Conservation (phyloP, 352 stramenopile species). For the Globisporangium cylindrosporum region DNA sequence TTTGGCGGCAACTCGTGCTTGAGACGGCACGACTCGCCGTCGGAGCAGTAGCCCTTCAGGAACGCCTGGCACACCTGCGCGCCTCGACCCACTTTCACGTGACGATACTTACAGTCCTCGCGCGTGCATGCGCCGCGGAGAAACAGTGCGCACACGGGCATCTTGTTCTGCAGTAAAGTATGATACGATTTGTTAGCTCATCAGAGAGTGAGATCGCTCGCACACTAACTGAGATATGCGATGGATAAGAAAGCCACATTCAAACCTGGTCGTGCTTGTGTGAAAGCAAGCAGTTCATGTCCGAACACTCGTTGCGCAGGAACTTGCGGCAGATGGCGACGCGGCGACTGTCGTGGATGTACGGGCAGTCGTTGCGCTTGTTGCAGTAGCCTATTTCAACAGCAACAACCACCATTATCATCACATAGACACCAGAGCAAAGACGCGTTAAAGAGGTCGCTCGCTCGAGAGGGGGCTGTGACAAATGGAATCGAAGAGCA, state of each 20-base stretch:
- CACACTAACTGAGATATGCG: not conserved
- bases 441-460: not conserved
- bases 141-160: constrained; percentile 79
- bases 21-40: constrained; percentile 47
- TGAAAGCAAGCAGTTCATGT: constrained; percentile 62
- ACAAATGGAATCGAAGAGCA: not conserved
- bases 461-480: not conserved
- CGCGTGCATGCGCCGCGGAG: constrained; percentile 68
- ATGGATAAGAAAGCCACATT: not conserved
- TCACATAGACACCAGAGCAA: constrained; percentile 5
- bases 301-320: constrained; percentile 55
- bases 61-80: constrained; percentile 68
- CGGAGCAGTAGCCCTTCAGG: constrained; percentile 58
- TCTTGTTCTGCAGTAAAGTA: constrained; percentile 57
- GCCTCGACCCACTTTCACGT: constrained; percentile 75
- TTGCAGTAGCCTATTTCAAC: constrained; percentile 65
- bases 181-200: not conserved
- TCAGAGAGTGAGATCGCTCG: constrained; percentile 1
- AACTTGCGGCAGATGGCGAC: constrained; percentile 82
- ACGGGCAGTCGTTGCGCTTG: constrained; percentile 74
- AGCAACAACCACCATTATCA: constrained; percentile 2
- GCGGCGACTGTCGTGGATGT: constrained; percentile 83
- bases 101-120: constrained; percentile 73
- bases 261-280: constrained; percentile 76
- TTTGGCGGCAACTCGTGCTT: constrained; percentile 62